Evolutionary conservation across 2,329 filamentous ascomycete genomes (phyloP).

Genomic region (Sporothrix sp.): DNA sequence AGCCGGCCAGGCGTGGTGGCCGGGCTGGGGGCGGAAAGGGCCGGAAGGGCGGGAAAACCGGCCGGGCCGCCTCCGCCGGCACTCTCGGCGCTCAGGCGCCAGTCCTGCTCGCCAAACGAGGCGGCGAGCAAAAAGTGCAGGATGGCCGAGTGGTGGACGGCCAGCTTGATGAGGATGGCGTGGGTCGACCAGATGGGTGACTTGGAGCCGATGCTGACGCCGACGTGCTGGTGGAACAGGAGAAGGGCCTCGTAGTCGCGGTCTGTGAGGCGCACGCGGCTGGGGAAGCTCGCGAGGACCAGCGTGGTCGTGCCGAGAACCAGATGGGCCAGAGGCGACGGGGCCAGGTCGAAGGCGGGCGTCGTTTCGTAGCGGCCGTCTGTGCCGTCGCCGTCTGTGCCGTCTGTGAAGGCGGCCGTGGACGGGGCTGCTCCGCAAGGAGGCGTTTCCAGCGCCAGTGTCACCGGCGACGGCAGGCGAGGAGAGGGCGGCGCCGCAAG

Average conservation of each 20-base stretch:
- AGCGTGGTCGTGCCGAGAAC: slow-evolving; percentile 4
- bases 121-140: slow-evolving; percentile 6
- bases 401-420: neutral
- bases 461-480: neutral
- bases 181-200: slow-evolving; percentile 10
- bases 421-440: neutral
- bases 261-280: neutral
- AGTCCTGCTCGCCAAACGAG: slow-evolving; percentile 7
- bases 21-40: neutral
- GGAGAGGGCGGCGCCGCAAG: neutral
- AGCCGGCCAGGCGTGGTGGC: neutral
- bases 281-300: slow-evolving; percentile 1
- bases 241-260: slow-evolving; percentile 1
- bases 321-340: neutral
- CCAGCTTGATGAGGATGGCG: slow-evolving; percentile 7
- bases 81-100: neutral
- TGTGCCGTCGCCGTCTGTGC: neutral
- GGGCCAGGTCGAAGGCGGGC: neutral
- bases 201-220: slow-evolving; percentile 7
- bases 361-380: neutral
- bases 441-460: neutral
- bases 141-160: slow-evolving; percentile 6
- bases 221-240: slow-evolving; percentile 5
- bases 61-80: neutral
- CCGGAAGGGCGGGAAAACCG: neutral